phyloP scores from a whole-genome alignment of 1,139 yeast genomes.

The Hemisphaericaspora subhashii region DNA sequence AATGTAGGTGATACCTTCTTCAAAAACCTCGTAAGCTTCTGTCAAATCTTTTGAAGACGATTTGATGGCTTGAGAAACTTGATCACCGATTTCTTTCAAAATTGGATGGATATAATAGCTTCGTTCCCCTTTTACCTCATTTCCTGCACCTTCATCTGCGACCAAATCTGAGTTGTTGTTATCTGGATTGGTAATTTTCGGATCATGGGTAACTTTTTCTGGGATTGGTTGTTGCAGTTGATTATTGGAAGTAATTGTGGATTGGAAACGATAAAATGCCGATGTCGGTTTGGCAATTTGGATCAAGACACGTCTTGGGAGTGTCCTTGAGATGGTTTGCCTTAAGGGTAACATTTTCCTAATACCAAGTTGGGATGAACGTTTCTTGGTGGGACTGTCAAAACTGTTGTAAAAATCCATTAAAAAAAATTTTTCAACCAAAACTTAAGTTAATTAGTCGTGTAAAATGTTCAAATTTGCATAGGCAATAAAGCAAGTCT shows the following conservation, averaged over 20 bases:
- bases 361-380: neutral
- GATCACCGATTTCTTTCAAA: conserved; percentile 36
- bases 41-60: conserved; percentile 20
- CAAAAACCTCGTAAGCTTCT: conserved; percentile 40
- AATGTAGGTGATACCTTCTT: conserved; percentile 43
- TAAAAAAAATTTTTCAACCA: neutral
- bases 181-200: neutral
- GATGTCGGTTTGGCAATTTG: conserved; percentile 11
- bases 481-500: no score
- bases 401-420: no score
- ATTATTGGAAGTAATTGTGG: conserved; percentile 11
- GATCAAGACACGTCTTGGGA: conserved; percentile 16
- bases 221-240: conserved; percentile 6
- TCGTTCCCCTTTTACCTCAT: neutral
- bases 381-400: no score
- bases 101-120: conserved; percentile 19
- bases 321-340: conserved; percentile 20
- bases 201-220: neutral
- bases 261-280: conserved; percentile 16
- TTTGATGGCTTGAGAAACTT: conserved; percentile 28
- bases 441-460: no score
- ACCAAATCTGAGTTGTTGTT: neutral
- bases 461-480: no score
- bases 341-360: conserved; percentile 23
- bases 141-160: neutral